Evolutionary conservation across 768 basidiomycete genomes (phyloP).

Genomic region (Kockovaella imperatae): DNA sequence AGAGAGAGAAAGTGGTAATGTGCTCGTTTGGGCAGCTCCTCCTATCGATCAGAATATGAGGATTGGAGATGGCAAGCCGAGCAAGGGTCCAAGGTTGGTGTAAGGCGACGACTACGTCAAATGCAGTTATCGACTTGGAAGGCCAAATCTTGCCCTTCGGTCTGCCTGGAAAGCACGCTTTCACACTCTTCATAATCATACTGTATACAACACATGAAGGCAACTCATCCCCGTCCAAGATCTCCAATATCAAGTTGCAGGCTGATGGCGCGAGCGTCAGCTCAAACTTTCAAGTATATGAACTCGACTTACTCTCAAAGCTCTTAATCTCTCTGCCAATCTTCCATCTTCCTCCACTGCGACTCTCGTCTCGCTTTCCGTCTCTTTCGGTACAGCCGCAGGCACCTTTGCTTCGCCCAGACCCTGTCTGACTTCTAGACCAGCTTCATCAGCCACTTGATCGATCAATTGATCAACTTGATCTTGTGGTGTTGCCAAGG

Average conservation of each 20-base stretch:
- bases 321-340: constrained; percentile 78
- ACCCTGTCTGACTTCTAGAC: constrained; percentile 90
- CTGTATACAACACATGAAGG: no score
- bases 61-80: constrained; percentile 7
- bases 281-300: no score
- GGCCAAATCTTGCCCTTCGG: no score
- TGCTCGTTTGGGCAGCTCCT: constrained; percentile 40
- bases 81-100: constrained; percentile 8
- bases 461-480: constrained; percentile 87
- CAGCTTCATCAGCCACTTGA: constrained; percentile 93
- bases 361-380: constrained; percentile 47
- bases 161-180: no score
- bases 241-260: no score
- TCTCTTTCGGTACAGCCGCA: constrained; percentile 23
- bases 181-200: no score
- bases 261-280: no score
- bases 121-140: not conserved
- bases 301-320: constrained; percentile 50
- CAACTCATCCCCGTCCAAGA: no score
- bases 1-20: constrained; percentile 27
- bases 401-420: constrained; percentile 57
- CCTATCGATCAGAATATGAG: constrained; percentile 30
- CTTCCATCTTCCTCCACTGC: constrained; percentile 42
- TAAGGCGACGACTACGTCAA: not conserved
- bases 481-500: constrained; percentile 88